Evolutionary conservation across 2,329 filamentous ascomycete species (phyloP), one percentile per base, ranked within the genome.

Genomic region (Botrytis pseudocinerea): DNA sequence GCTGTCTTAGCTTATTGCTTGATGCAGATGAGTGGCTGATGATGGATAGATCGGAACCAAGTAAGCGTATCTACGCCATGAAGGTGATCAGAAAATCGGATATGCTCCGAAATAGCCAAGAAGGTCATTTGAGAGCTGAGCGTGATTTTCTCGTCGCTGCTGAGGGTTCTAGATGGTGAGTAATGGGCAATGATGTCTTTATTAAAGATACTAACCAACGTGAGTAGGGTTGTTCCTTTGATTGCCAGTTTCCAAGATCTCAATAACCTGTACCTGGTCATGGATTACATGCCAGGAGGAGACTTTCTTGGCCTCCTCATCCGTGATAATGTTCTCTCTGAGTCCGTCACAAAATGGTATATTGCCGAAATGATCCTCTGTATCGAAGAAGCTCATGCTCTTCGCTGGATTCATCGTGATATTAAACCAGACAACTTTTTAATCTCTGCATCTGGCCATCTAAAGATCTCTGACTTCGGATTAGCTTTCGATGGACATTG

Each of bases 381-480:
- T 78, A 91, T 99, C 38, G 95, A 98, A 82, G 95, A 97, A 82
- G 92, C 93, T 0, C 95, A 98, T 84, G 89, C 89, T 20, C 89
- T 98, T 78, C 89, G 89, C 68, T 98, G 94, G 87, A 97, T 99
- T 65, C 96, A 99, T 81, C 92, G 95, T 28, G 96, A 98, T 82
- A 89, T 98, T 80, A 99, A 99, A 82, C 96, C 95, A 0, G 95
- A 98, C 85, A 99, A 99, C 79, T 98, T 99, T 79, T 87, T 98
- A 44, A 94, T 98, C 78, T 93, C 92, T 14, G 88, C 93, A 0
- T 92, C 92, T 28, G 95, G 96, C 0, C 96, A 99, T 81, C 83
- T 98, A 74, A 98, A 97, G 80, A 97, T 98, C 57, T 97, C 95
- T 0, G 96, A 99, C 79, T 99, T 99, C 82, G 95, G 96, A 0